Conservation (phyloP, 2,329 filamentous ascomycete species). For the Pestalotiopsis sp. region DNA sequence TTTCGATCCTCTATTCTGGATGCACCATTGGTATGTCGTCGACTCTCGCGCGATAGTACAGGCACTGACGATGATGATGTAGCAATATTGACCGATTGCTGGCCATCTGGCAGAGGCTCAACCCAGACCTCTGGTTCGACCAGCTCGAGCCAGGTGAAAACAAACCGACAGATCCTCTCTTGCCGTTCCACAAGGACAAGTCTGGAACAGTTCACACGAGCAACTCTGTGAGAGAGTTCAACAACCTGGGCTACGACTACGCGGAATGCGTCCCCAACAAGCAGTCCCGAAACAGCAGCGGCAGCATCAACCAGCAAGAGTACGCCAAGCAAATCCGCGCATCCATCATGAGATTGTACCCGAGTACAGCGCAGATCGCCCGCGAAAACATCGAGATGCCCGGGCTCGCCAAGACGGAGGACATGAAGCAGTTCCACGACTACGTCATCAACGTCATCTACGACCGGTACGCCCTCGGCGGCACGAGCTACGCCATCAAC, state of each 20-base stretch:
- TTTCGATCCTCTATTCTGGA: neutral
- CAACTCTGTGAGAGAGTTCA: neutral
- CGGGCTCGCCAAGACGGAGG: neutral
- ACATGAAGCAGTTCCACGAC: constrained; percentile 1
- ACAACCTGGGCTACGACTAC: neutral
- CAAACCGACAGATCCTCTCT: neutral
- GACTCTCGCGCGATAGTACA: too few relatives aligned
- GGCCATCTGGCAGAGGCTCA: constrained; percentile 8
- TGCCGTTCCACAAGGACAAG: neutral
- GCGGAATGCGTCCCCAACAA: neutral
- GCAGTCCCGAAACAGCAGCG: neutral
- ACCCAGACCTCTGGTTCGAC: constrained; percentile 14
- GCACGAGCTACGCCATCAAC: constrained; percentile 12
- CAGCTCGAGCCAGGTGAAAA: neutral
- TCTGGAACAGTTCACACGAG: neutral
- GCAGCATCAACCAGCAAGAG: neutral
- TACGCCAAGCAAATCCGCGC: neutral
- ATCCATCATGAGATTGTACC: neutral
- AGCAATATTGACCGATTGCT: neutral
- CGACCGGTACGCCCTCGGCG: constrained; percentile 12
- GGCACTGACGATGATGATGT: neutral
- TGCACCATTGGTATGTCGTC: neutral
- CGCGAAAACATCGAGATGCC: neutral
- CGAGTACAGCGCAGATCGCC: neutral
- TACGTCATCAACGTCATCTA: constrained; percentile 14